Evolutionary conservation across 2,329 filamentous ascomycete genomes (phyloP).

Genomic region (Alternaria longipes): DNA sequence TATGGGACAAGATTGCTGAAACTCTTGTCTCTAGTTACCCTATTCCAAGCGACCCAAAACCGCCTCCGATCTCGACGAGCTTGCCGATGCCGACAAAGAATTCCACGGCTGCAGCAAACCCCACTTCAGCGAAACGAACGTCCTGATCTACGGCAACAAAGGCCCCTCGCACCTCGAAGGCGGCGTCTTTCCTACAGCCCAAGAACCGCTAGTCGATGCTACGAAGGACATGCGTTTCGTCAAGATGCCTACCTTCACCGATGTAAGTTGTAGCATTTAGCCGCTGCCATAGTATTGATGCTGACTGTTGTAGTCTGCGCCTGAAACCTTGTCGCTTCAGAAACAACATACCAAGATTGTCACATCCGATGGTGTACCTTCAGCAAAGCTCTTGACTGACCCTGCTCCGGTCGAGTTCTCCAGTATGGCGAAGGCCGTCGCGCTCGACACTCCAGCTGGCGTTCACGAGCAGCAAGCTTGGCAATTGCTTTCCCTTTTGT

Average conservation of each 20-base stretch:
- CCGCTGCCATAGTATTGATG: slow-evolving; percentile 14
- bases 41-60: slow-evolving; percentile 82
- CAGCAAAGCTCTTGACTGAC: slow-evolving; percentile 59
- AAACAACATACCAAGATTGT: slow-evolving; percentile 61
- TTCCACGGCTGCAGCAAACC: slow-evolving; percentile 81
- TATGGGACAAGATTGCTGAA: slow-evolving; percentile 50
- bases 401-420: slow-evolving; percentile 63
- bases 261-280: slow-evolving; percentile 45
- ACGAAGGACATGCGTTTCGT: slow-evolving; percentile 71
- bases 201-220: slow-evolving; percentile 69
- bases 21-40: slow-evolving; percentile 73
- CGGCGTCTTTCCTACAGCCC: slow-evolving; percentile 63
- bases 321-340: slow-evolving; percentile 65
- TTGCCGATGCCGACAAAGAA: slow-evolving; percentile 70
- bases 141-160: slow-evolving; percentile 70
- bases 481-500: slow-evolving; percentile 86
- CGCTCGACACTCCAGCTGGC: slow-evolving; percentile 49
- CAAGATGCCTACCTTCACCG: slow-evolving; percentile 63
- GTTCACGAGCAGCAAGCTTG: slow-evolving; percentile 78
- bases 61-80: slow-evolving; percentile 68
- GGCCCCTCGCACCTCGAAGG: slow-evolving; percentile 55
- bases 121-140: slow-evolving; percentile 79
- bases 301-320: slow-evolving; percentile 59
- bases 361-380: slow-evolving; percentile 65
- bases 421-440: slow-evolving; percentile 57